Evolutionary conservation across 805 yeast species (phyloP).

Genomic region (Tetrapisispora taiwanensis): DNA sequence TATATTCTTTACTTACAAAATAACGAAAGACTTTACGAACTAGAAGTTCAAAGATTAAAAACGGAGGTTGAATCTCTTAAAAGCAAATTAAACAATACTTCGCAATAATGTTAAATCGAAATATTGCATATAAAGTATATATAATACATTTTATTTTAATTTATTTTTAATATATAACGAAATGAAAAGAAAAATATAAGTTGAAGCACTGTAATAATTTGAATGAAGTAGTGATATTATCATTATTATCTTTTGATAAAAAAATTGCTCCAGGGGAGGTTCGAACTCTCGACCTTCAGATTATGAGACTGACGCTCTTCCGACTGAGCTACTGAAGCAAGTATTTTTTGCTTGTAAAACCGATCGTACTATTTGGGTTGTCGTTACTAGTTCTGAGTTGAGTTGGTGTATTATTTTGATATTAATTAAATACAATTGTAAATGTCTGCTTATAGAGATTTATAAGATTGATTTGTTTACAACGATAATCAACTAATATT

Average conservation of each 20-base stretch:
- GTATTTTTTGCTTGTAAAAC: no score
- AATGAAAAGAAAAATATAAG: no score
- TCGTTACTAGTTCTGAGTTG: no score
- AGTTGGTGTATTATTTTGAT: no score
- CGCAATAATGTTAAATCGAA: neutral
- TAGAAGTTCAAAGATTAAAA: conserved; percentile 27
- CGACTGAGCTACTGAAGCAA: conserved; percentile 12
- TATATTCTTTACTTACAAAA: conserved; percentile 46
- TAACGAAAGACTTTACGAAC: conserved; percentile 32
- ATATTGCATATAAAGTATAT: neutral
- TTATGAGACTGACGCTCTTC: conserved; percentile 13
- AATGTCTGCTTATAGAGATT: no score
- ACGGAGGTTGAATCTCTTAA: conserved; percentile 25
- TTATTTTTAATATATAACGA: neutral
- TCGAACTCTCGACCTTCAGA: conserved; percentile 13
- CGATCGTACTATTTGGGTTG: no score
- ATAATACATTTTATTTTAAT: neutral
- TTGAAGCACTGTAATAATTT: no score
- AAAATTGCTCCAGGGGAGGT: conserved; percentile 11
- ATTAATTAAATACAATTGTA: no score
- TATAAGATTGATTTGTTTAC: no score
- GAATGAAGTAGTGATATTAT: no score
- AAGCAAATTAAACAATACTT: neutral
- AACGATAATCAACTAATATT: no score
- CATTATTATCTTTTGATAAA: no score